phyloP scores from a whole-genome alignment of 805 yeast genomes.

The Cephaloascus albidus region DNA sequence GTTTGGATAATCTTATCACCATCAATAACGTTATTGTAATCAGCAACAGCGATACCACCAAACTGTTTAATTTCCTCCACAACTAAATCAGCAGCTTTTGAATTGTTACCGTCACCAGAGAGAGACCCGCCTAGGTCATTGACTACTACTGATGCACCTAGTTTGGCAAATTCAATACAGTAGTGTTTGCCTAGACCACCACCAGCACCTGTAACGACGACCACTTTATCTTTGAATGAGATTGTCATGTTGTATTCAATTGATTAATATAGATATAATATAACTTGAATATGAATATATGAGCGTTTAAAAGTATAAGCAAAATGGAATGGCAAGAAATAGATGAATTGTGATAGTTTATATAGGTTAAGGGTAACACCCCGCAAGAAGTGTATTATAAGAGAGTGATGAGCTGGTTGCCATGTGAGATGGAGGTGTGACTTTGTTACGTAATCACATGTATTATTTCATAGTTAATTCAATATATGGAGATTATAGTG shows the following conservation, averaged over 20 bases:
- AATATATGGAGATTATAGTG: too few relatives aligned
- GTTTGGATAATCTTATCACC: conserved; percentile 81
- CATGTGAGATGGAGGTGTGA: too few relatives aligned
- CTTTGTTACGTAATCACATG: too few relatives aligned
- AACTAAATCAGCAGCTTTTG: conserved; percentile 78
- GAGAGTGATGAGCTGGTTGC: too few relatives aligned
- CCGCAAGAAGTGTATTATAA: too few relatives aligned
- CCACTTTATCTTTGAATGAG: conserved; percentile 74
- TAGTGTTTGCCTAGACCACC: conserved; percentile 91
- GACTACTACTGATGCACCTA: conserved; percentile 94
- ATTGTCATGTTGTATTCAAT: conserved; percentile 6
- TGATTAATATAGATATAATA: too few relatives aligned
- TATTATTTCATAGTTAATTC: too few relatives aligned
- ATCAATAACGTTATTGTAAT: conserved; percentile 81
- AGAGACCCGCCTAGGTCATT: conserved; percentile 88
- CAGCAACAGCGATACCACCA: conserved; percentile 89
- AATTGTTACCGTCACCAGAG: conserved; percentile 60
- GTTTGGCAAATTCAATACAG: conserved; percentile 75
- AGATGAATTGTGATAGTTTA: too few relatives aligned
- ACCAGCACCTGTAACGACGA: conserved; percentile 93
- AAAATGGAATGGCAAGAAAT: too few relatives aligned
- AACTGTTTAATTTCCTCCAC: conserved; percentile 69
- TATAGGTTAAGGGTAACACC: background rate
- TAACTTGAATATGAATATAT: too few relatives aligned
- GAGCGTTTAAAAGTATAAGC: too few relatives aligned